Evolutionary conservation across 768 basidiomycete genomes (phyloP).

Genomic region (Lentinula boryana): DNA sequence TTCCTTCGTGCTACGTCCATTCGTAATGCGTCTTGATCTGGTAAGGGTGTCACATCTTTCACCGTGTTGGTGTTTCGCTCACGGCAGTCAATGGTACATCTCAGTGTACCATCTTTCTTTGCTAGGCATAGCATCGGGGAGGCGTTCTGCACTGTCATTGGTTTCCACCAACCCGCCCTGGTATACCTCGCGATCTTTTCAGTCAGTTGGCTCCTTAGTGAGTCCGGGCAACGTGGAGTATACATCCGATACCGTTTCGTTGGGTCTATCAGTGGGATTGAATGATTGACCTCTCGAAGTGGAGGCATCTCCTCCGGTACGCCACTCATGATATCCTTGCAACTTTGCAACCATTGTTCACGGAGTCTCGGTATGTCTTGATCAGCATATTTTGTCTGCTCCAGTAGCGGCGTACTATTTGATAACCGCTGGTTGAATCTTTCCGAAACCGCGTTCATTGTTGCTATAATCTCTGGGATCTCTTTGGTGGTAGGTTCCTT

Average conservation of each 20-base stretch:
- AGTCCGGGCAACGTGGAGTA: constrained; percentile 19
- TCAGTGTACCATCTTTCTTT: constrained; percentile 19
- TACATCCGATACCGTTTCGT: constrained; percentile 14
- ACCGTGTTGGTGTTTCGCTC: constrained; percentile 21
- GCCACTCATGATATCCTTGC: constrained; percentile 11
- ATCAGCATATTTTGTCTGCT: neutral
- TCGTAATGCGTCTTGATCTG: too few species aligned
- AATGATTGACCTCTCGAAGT: constrained; percentile 23
- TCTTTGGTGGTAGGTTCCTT: too few species aligned
- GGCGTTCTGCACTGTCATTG: constrained; percentile 8
- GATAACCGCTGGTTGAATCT: too few species aligned
- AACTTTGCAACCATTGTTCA: constrained; percentile 10
- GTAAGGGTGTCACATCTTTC: constrained; percentile 13
- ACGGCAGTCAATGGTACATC: constrained; percentile 12
- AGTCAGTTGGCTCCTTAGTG: constrained; percentile 7
- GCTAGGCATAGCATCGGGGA: constrained; percentile 17
- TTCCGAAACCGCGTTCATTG: too few species aligned
- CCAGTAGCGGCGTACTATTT: too few species aligned
- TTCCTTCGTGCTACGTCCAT: constrained; percentile 16
- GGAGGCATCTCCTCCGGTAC: constrained; percentile 19
- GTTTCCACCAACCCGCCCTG: constrained; percentile 8
- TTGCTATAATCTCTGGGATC: too few species aligned
- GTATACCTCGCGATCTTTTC: constrained; percentile 7
- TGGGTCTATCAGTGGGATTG: constrained; percentile 22
- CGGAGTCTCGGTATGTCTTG: neutral